Conservation (phyloP, 371 early-diverging fungal species). For the Mortierella sp. region DNA sequence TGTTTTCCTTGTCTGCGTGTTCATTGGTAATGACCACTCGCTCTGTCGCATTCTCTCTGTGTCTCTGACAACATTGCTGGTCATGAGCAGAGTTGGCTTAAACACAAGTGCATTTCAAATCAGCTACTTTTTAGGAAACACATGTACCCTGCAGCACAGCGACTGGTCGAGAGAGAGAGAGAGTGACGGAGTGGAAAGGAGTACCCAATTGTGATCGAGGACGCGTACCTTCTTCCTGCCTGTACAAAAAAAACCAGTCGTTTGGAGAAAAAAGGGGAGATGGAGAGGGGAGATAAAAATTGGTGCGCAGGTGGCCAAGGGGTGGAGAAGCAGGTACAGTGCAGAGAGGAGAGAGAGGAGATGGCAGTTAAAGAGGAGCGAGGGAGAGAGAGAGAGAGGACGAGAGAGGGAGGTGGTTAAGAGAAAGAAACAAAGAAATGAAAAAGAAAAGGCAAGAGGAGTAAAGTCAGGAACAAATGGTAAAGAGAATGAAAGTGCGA, state of each 20-base stretch:
- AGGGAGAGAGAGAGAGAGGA: neutral
- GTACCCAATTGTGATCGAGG: neutral
- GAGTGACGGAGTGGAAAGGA: neutral
- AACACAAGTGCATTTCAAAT: conserved; percentile 16
- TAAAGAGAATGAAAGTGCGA: neutral
- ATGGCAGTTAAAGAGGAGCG: neutral
- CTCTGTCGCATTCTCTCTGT: neutral
- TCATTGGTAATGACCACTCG: conserved; percentile 2
- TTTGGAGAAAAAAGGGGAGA: neutral
- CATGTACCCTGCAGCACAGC: neutral
- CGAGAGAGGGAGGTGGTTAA: neutral
- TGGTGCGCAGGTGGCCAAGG: neutral
- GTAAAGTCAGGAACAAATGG: no score
- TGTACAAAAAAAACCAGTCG: neutral
- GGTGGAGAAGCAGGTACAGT: neutral
- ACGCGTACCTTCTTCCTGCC: neutral
- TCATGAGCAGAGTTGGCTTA: neutral
- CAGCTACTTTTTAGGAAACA: conserved; percentile 2
- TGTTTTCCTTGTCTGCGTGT: neutral
- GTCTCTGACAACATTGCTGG: neutral
- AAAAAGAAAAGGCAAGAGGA: neutral
- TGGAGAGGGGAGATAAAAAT: no score
- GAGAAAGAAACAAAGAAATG: neutral
- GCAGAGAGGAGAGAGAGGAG: neutral
- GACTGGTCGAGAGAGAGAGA: neutral